These are phyloP conservation scores for Rauvolfia tetraphylla DNA, from an alignment of 257 asterid species.

Conservation along the genomic window DNA sequence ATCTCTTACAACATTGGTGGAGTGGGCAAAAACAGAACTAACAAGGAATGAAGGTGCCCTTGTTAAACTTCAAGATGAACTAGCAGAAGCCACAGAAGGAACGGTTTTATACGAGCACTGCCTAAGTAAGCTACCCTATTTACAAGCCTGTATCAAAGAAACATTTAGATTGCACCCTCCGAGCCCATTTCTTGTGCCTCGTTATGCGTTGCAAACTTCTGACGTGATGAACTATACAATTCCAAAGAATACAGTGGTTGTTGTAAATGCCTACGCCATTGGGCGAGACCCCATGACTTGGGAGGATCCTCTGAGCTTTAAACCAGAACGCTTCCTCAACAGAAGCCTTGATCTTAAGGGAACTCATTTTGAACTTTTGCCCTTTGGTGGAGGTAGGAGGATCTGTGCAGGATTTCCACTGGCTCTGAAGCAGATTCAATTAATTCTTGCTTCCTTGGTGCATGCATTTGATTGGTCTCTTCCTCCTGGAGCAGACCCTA, in stretches of 20 bases:
- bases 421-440: background rate
- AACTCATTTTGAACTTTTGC: conserved; percentile 5
- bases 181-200: background rate
- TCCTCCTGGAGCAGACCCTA: background rate
- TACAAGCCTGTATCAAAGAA: background rate
- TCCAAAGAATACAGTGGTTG: background rate
- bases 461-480: conserved; percentile 1
- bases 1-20: too few relatives aligned
- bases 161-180: background rate
- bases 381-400: conserved; percentile 9
- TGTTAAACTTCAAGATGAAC: too few relatives aligned
- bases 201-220: background rate
- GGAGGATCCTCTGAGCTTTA: conserved; percentile 8
- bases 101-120: too few relatives aligned
- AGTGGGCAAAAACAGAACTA: too few relatives aligned
- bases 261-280: background rate
- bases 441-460: background rate
- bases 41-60: too few relatives aligned
- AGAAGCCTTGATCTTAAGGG: background rate
- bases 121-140: too few relatives aligned
- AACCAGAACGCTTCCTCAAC: background rate
- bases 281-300: conserved; percentile 5
- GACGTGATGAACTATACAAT: background rate
- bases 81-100: too few relatives aligned
- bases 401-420: background rate